Evolutionary conservation across 192 early-diverging fungal genomes (phyloP).

Genomic region (Coemansia sp.): DNA sequence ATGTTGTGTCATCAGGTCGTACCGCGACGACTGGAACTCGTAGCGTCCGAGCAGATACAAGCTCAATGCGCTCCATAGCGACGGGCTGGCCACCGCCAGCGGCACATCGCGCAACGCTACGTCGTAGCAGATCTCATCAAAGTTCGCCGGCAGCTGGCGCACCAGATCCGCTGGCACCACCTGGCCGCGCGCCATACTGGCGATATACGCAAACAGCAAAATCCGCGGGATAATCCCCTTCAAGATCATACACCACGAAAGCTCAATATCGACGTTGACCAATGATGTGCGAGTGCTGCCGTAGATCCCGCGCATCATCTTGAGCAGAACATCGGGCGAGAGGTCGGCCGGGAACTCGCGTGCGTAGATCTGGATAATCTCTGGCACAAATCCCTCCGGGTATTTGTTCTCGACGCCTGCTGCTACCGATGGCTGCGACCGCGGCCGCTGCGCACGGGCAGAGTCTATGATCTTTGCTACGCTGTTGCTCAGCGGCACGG

Average conservation of each 20-base stretch:
- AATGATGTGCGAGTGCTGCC: constrained; percentile 48
- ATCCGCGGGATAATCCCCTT: constrained; percentile 51
- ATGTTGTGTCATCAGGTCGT: constrained; percentile 49
- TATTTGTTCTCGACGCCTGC: neutral
- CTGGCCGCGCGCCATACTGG: constrained; percentile 51
- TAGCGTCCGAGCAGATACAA: constrained; percentile 46
- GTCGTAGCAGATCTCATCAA: constrained; percentile 55
- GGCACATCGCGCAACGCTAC: constrained; percentile 32
- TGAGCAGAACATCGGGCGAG: constrained; percentile 38
- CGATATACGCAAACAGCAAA: constrained; percentile 39
- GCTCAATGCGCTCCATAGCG: constrained; percentile 47
- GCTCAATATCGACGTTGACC: constrained; percentile 50
- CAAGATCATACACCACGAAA: constrained; percentile 54
- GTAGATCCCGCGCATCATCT: constrained; percentile 49
- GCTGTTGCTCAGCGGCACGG: constrained; percentile 2
- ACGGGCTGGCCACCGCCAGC: constrained; percentile 29
- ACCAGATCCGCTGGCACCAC: constrained; percentile 35
- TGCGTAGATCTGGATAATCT: constrained; percentile 41
- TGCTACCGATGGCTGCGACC: neutral
- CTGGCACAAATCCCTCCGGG: constrained; percentile 39
- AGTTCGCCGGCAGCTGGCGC: constrained; percentile 41
- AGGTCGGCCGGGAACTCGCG: constrained; percentile 42
- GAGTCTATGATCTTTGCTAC: neutral
- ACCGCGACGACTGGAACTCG: constrained; percentile 53
- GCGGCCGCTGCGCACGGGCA: neutral